These are phyloP conservation scores for Spizellomyces punctatus DNA, from an alignment of 192 early-diverging fungal species.

Conservation along the genomic window DNA sequence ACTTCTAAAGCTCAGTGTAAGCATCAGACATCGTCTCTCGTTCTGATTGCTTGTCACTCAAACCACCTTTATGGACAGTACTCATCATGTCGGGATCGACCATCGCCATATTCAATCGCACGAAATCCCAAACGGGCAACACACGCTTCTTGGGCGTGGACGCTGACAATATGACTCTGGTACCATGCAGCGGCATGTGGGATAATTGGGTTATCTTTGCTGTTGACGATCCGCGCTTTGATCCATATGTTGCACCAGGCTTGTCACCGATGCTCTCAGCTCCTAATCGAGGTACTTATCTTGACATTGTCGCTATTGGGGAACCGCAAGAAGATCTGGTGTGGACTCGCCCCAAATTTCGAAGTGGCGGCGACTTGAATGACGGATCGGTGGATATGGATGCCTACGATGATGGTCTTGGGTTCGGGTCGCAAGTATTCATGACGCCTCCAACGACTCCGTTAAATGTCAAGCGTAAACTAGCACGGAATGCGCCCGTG, in stretches of 20 bases:
- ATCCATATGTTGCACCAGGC: conserved; percentile 12
- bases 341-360: no score
- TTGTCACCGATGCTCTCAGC: no score
- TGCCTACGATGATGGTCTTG: no score
- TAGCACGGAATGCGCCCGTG: no score
- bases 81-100: conserved; percentile 86
- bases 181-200: conserved; percentile 72
- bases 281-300: no score
- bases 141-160: conserved; percentile 83
- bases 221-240: conserved; percentile 72
- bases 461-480: no score
- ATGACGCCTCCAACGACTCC: no score
- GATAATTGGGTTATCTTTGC: conserved; percentile 87
- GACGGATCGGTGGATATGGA: no score
- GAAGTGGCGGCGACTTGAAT: no score
- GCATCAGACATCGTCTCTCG: conserved; percentile 25
- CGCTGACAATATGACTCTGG: conserved; percentile 31
- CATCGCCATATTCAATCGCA: conserved; percentile 86
- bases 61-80: conserved; percentile 57
- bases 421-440: no score
- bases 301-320: no score
- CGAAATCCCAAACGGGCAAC: conserved; percentile 86
- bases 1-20: conserved; percentile 79
- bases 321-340: no score
- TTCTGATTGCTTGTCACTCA: not conserved